phyloP scores from a whole-genome alignment of 2,329 filamentous ascomycete species.

The Fusarium newnesense region DNA sequence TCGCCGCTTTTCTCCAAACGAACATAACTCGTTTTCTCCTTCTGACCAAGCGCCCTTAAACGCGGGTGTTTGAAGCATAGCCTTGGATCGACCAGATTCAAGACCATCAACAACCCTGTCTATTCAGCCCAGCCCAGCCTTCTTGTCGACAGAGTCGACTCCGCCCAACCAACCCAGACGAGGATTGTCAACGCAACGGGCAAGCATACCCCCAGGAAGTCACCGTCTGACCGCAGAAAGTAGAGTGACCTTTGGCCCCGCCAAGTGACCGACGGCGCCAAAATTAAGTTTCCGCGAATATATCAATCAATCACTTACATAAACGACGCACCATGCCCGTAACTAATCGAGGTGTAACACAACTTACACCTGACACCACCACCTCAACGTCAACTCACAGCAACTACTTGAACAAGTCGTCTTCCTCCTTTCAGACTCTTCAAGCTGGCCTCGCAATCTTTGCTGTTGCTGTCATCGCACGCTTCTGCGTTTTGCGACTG shows the following conservation, averaged over 20 bases:
- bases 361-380: constrained; percentile 46
- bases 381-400: constrained; percentile 37
- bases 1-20: constrained; percentile 18
- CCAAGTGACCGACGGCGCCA: constrained; percentile 46
- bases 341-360: constrained; percentile 47
- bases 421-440: constrained; percentile 45
- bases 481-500: constrained; percentile 42
- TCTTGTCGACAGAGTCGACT: constrained; percentile 38
- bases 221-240: constrained; percentile 49
- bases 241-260: constrained; percentile 48
- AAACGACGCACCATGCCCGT: constrained; percentile 44
- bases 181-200: constrained; percentile 42
- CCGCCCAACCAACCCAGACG: constrained; percentile 45
- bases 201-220: constrained; percentile 46
- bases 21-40: neutral
- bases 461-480: constrained; percentile 50
- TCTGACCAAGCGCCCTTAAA: constrained; percentile 23
- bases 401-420: constrained; percentile 47
- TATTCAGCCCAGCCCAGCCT: constrained; percentile 40
- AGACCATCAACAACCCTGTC: constrained; percentile 42
- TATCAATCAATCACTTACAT: constrained; percentile 42
- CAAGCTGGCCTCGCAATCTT: constrained; percentile 48
- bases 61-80: constrained; percentile 17
- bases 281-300: constrained; percentile 44
- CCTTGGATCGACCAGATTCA: constrained; percentile 23